These are phyloP conservation scores for Gyromitra esculenta DNA, from an alignment of 2,329 filamentous ascomycete species.

Conservation along the genomic window DNA sequence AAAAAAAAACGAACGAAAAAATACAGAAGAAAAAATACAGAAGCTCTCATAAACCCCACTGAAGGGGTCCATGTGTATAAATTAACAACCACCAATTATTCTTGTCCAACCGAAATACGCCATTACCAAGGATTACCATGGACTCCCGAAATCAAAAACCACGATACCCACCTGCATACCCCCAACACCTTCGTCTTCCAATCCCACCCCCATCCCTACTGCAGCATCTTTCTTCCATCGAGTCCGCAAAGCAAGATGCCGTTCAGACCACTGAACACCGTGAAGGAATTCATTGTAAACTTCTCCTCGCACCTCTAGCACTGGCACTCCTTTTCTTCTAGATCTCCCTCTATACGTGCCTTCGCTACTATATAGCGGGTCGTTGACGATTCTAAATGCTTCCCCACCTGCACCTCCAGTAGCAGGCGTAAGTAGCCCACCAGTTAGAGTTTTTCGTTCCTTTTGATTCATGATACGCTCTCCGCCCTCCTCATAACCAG, in stretches of 20 bases:
- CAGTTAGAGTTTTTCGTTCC: conserved; percentile 28
- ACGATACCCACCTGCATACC: conserved; percentile 35
- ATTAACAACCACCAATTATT: not conserved
- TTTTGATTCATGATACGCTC: conserved; percentile 38
- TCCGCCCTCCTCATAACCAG: conserved; percentile 6
- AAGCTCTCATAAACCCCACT: not conserved
- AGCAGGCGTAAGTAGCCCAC: conserved; percentile 8
- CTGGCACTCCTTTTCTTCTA: conserved; percentile 3
- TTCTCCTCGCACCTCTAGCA: conserved; percentile 40
- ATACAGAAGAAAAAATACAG: too few species aligned
- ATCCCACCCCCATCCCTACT: not conserved
- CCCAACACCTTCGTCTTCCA: conserved; percentile 5
- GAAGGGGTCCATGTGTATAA: not conserved
- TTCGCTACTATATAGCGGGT: not conserved
- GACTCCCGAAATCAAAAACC: conserved; percentile 48
- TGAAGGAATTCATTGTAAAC: conserved; percentile 44
- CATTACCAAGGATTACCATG: conserved; percentile 30
- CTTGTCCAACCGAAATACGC: conserved; percentile 2
- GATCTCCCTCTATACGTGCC: not conserved
- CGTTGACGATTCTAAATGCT: conserved; percentile 24
- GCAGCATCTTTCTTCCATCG: conserved; percentile 24
- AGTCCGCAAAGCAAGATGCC: conserved; percentile 37
- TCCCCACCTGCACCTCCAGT: conserved; percentile 28
- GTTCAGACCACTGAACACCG: conserved; percentile 42
- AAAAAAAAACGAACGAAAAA: not conserved